A percentile compares a stretch with the other conserved stretches of the same genome.
Evolutionary conservation across 176 grass and related monocot species (phyloP).

Genomic region (maize (Zea mays)): DNA sequence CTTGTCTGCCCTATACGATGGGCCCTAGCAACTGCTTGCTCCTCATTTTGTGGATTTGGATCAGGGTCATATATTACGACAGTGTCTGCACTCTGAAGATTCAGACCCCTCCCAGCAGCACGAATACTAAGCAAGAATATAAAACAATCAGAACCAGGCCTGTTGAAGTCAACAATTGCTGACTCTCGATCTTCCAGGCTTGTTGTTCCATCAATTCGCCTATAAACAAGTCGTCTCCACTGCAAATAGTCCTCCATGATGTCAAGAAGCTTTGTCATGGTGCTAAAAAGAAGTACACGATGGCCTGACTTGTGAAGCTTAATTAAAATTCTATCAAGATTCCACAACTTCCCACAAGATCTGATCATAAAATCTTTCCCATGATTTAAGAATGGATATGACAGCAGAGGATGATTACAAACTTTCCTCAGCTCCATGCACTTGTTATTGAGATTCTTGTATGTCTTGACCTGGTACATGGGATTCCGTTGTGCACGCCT

Average conservation of each 20-base stretch:
- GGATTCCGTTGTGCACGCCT: constrained; percentile 70
- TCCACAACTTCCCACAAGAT: constrained; percentile 98
- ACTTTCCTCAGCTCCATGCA: constrained; percentile 99
- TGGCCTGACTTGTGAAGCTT: constrained; percentile 91
- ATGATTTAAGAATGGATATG: constrained; percentile 75
- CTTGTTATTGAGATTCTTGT: constrained; percentile 96
- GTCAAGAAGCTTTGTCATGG: constrained; percentile 99
- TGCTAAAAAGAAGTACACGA: constrained; percentile 96
- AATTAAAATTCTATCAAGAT: constrained; percentile 96
- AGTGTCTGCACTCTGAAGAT: constrained; percentile 99
- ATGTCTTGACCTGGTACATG: constrained; percentile 80
- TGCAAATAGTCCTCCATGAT: constrained; percentile 97
- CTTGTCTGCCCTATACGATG: constrained; percentile 97
- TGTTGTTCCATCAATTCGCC: constrained; percentile 95
- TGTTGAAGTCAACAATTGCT: constrained; percentile 96
- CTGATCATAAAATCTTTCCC: constrained; percentile 83
- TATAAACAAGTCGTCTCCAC: constrained; percentile 83
- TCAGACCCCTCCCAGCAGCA: constrained; percentile 96
- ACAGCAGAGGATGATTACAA: constrained; percentile 92
- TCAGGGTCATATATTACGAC: constrained; percentile 99
- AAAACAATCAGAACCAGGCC: constrained; percentile 88
- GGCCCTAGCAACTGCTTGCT: constrained; percentile 96
- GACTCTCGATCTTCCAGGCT: constrained; percentile 93
- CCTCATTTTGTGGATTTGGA: constrained; percentile 97
- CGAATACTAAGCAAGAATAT: constrained; percentile 99